phyloP scores from a whole-genome alignment of 495 filamentous ascomycete genomes.

The Penicillium bialowiezense region DNA sequence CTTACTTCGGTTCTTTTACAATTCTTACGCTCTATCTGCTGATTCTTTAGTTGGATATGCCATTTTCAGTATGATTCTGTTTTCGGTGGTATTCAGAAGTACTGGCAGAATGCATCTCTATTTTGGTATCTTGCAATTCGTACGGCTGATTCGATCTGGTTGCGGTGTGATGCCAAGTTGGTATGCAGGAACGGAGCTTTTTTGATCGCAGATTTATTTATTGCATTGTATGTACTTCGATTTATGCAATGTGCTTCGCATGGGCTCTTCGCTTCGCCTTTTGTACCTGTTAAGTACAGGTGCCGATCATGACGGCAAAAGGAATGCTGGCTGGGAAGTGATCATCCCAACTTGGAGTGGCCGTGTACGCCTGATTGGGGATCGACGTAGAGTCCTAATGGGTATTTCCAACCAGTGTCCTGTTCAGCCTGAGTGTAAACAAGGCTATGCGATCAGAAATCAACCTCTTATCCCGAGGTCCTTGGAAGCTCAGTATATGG shows the following conservation, averaged over 20 bases:
- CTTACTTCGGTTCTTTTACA: not conserved
- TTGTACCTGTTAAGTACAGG: not conserved
- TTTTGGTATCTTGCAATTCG: not conserved
- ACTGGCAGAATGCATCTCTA: not conserved
- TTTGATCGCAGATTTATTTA: not conserved
- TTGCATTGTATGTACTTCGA: not conserved
- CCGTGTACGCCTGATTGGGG: constrained; percentile 3
- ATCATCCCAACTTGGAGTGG: constrained; percentile 7
- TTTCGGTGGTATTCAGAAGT: not conserved
- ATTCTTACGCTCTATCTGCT: not conserved
- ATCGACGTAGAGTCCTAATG: constrained; percentile 10
- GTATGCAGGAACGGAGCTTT: not conserved
- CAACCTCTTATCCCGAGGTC: too few species aligned
- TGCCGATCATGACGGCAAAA: constrained; percentile 13
- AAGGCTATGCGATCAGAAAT: not conserved
- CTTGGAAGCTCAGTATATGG: too few species aligned
- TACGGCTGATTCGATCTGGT: not conserved
- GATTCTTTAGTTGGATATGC: too few species aligned
- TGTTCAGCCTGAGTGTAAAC: not conserved
- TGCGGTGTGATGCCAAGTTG: not conserved
- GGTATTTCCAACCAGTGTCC: not conserved
- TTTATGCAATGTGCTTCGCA: not conserved
- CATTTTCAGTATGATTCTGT: not conserved
- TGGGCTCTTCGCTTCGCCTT: not conserved
- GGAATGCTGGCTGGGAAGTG: constrained; percentile 10